A percentile compares a stretch with the other conserved stretches of the same genome.
These are phyloP conservation scores for Dalbergia oliveri DNA, from an alignment of 306 rosid species.

Conservation along the genomic window DNA sequence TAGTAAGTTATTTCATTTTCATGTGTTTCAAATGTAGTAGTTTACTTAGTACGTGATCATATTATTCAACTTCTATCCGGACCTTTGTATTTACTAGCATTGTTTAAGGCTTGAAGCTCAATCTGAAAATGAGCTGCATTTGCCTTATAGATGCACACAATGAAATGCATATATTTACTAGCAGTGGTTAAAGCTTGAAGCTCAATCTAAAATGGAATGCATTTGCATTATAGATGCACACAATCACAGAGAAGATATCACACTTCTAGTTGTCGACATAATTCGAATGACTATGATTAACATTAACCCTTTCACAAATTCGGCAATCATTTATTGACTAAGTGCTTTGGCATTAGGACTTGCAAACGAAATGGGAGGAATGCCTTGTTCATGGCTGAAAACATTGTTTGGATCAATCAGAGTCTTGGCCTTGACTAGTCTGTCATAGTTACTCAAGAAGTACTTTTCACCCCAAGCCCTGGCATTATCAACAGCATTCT, in stretches of 20 bases:
- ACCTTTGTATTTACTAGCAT: neutral
- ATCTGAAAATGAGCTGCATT: constrained; percentile 21
- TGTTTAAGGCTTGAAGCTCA: constrained; percentile 1
- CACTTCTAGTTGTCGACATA: neutral
- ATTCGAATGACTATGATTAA: constrained; percentile 9
- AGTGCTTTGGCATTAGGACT: constrained; percentile 26
- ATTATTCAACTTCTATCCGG: neutral
- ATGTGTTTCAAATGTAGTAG: neutral
- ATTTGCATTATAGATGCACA: neutral
- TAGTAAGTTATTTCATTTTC: neutral
- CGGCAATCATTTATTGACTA: neutral
- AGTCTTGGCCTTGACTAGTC: constrained; percentile 78
- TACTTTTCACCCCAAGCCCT: constrained; percentile 83
- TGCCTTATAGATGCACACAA: neutral
- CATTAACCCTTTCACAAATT: constrained; percentile 1
- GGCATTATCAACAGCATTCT: constrained; percentile 54
- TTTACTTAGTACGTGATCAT: neutral
- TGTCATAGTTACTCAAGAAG: constrained; percentile 74
- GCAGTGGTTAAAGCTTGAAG: too few species aligned
- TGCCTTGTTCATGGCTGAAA: constrained; percentile 75
- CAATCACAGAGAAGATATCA: constrained; percentile 32
- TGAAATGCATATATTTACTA: too few species aligned
- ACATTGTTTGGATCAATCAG: constrained; percentile 69
- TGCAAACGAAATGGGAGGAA: constrained; percentile 59
- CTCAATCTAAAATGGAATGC: neutral